Evolutionary conservation across 2,329 filamentous ascomycete species (phyloP).

Genomic region (Aureobasidium melanogenum): DNA sequence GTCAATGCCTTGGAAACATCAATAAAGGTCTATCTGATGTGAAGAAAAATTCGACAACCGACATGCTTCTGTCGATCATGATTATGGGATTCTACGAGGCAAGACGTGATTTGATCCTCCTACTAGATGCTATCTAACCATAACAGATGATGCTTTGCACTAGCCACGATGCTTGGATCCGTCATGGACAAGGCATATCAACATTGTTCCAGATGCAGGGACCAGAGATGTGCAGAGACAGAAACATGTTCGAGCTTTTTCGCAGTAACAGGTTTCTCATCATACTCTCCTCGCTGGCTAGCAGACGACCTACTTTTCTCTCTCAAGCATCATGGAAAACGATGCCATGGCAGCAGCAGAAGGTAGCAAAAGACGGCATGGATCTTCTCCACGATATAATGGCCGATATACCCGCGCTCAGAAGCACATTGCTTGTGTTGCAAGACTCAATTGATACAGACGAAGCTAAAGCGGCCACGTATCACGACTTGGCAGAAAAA

Average conservation of each 20-base stretch:
- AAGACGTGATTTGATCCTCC: not conserved
- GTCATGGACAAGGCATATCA: not conserved
- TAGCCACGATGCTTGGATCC: not conserved
- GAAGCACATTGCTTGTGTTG: not conserved
- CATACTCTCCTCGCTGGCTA: not conserved
- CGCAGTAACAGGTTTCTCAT: not conserved
- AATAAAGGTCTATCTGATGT: not conserved
- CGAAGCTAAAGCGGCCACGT: not conserved
- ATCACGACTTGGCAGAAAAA: not conserved
- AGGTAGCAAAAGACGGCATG: not conserved
- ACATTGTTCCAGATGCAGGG: not conserved
- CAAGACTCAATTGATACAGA: not conserved
- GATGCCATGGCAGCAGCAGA: not conserved
- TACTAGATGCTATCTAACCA: not conserved
- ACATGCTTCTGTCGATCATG: not conserved
- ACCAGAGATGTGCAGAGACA: not conserved
- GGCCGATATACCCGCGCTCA: not conserved
- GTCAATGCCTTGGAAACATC: not conserved
- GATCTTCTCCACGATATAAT: not conserved
- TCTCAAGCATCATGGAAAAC: not conserved
- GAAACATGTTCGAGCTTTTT: not conserved
- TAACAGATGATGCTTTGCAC: not conserved
- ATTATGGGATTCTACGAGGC: not conserved
- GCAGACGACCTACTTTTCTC: not conserved
- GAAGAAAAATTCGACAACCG: not conserved